Evolutionary conservation across 2,329 filamentous ascomycete species (phyloP).

Genomic region (Domatiomyces globalis): DNA sequence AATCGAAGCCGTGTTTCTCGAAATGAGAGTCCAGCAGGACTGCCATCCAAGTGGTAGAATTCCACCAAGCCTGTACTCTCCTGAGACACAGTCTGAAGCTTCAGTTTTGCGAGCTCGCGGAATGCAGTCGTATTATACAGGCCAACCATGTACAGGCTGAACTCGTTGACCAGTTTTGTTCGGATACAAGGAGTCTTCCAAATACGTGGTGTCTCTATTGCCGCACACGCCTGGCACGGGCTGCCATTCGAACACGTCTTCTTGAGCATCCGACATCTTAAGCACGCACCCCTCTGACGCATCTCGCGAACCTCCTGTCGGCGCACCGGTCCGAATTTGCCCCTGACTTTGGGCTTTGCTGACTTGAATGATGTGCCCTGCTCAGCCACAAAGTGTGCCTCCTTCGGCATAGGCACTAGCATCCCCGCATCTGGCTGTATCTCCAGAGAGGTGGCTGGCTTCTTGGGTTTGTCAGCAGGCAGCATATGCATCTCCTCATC

Average conservation of each 20-base stretch:
- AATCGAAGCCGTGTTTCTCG: neutral
- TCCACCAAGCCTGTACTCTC: neutral
- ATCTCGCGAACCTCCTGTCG: constrained; percentile 47
- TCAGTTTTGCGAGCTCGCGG: constrained; percentile 36
- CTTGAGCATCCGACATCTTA: constrained; percentile 51
- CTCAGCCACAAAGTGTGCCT: constrained; percentile 12
- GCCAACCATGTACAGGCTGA: constrained; percentile 42
- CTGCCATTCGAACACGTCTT: constrained; percentile 49
- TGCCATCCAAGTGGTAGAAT: neutral
- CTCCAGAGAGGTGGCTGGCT: neutral
- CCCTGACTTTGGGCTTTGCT: constrained; percentile 36
- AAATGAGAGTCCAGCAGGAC: neutral
- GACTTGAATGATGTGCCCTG: constrained; percentile 28
- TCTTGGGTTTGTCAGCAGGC: neutral
- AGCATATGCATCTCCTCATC: neutral
- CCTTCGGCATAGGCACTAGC: neutral
- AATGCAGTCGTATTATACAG: constrained; percentile 40
- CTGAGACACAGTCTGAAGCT: constrained; percentile 30
- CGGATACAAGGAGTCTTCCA: constrained; percentile 49
- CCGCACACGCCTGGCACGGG: constrained; percentile 44
- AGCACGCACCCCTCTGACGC: constrained; percentile 46
- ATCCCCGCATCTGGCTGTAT: neutral
- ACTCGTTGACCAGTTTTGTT: constrained; percentile 44
- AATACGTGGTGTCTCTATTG: constrained; percentile 45
- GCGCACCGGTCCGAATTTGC: constrained; percentile 42